Conservation (phyloP, 305 asterid species). For the Solanum chacoense region DNA sequence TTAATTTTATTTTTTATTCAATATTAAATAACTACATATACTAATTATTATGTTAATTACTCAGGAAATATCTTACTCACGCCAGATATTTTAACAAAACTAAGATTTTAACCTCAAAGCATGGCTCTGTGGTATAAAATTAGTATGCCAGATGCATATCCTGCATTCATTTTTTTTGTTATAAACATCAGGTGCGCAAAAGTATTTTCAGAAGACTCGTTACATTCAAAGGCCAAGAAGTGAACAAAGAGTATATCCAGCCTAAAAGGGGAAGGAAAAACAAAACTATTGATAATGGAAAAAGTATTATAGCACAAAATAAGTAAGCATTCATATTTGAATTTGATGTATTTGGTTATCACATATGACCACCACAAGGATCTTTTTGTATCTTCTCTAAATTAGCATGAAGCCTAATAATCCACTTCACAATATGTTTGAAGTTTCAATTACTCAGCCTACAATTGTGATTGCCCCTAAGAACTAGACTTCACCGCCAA, state of each 20-base stretch:
- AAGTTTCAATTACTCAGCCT: background rate
- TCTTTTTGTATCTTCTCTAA: background rate
- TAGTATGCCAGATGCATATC: background rate
- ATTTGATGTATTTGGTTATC: background rate
- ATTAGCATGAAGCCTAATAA: background rate
- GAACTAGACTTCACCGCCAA: background rate
- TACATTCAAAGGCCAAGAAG: background rate
- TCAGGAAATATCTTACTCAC: background rate
- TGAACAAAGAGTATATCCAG: background rate
- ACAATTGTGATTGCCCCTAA: background rate
- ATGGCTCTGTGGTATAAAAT: background rate
- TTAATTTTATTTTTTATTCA: no score
- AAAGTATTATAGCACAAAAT: background rate
- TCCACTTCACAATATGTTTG: background rate
- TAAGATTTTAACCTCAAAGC: background rate
- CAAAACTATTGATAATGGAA: background rate
- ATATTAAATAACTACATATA: no score
- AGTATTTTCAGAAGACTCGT: background rate
- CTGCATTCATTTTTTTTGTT: background rate
- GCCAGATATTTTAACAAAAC: background rate
- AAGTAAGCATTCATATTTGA: background rate
- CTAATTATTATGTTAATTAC: no score
- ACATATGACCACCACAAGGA: background rate
- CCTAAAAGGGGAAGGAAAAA: background rate
- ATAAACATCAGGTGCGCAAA: background rate